Evolutionary conservation across 1,139 yeast species (phyloP), one percentile per base, ranked within the genome.

Genomic region (Petasospora fabianii): DNA sequence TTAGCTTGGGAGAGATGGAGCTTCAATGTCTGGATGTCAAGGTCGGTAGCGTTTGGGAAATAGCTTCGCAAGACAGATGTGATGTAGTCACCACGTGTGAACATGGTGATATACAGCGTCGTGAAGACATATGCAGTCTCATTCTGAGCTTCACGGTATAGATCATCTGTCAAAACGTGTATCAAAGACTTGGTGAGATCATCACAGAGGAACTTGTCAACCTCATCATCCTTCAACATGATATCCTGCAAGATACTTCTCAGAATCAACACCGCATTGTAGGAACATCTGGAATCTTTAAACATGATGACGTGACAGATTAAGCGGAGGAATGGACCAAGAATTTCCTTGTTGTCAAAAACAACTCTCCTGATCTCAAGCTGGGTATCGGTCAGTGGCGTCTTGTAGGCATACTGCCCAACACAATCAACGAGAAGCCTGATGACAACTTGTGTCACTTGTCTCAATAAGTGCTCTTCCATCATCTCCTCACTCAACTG

Each of bases 401-500:
- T 48, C 42, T 62, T 64, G 24, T 60, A 57, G 24, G 62, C 59
- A 29, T 56, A 55, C 58, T 88, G 97, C 10, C 96, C 95, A 22
- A 85, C 85, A 40, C 88, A 71, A 59, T 92, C 98, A 66, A 92
- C 86, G 50, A 92, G 64, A 54, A 90, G 71, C 46, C 97, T 68
- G 31, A 85, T 96, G n/a, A 86, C 88, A 6, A 95, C 88, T 2
- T 96, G 96, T 0, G 97, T 88, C 39, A 92, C 72, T 60, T 92
- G 97, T 48, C 98, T 71, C 47, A 92, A 68, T 71, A 92, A 73
- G 60, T 92, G 96, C 59, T 92, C 98, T 52, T 92, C 97, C 85
- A 92, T 84, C 95, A 92, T 92, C 59, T 92, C 98, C 56, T 90
- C 97, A n/a, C 94, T 82, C 53, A 94, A 70, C 14, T 87, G 82